These are phyloP conservation scores for Fraxinus latifolia DNA, from an alignment of 305 asterid genomes.

Conservation along the genomic window DNA sequence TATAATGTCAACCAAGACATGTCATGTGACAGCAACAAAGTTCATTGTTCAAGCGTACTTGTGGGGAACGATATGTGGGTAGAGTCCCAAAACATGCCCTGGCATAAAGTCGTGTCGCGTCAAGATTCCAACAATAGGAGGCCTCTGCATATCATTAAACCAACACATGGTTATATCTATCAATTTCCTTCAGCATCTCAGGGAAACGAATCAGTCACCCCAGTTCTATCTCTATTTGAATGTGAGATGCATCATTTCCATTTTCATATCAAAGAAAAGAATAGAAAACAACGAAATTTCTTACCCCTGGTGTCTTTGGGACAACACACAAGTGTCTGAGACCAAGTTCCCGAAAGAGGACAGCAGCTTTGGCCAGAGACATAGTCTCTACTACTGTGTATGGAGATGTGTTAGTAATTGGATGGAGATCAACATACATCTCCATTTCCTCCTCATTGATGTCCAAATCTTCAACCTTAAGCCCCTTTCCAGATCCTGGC, in stretches of 20 bases:
- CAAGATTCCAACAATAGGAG: constrained; percentile 84
- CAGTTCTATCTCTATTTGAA: not conserved
- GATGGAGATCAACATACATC: constrained; percentile 87
- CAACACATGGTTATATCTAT: not conserved
- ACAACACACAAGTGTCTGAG: constrained; percentile 54
- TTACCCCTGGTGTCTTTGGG: constrained; percentile 81
- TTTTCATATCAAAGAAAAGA: not conserved
- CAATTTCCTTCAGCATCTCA: not conserved
- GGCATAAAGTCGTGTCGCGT: constrained; percentile 94
- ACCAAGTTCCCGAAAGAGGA: constrained; percentile 53
- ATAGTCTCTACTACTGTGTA: constrained; percentile 86
- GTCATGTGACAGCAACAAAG: not conserved
- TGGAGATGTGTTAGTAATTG: constrained; percentile 83
- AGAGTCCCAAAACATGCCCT: constrained; percentile 76
- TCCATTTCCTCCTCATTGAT: constrained; percentile 73
- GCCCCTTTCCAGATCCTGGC: constrained; percentile 90
- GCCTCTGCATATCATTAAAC: constrained; percentile 55
- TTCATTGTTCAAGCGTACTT: constrained; percentile 27
- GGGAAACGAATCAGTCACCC: not conserved
- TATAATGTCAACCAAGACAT: not conserved
- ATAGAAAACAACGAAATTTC: constrained; percentile 6
- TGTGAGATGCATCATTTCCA: not conserved
- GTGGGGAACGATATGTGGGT: constrained; percentile 52
- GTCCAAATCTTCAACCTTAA: constrained; percentile 25
- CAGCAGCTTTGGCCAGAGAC: constrained; percentile 95